Evolutionary conservation across 495 filamentous ascomycete genomes (phyloP), one percentile per base, ranked within the genome.

Genomic region (Elaphomyces granulatus): DNA sequence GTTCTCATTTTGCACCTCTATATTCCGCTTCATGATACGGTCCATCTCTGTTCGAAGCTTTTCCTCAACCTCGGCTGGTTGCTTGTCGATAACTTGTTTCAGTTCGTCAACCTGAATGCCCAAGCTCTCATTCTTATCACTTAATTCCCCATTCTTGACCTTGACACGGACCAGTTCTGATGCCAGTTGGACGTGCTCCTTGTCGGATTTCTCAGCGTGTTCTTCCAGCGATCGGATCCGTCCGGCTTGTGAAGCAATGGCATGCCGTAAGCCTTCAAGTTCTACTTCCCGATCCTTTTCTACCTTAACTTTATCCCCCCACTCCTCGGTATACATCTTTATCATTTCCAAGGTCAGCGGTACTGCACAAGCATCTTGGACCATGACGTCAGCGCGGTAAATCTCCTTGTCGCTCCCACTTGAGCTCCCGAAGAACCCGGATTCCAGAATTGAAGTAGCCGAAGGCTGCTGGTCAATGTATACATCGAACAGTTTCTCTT

Each of bases 381-480:
- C 84, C 44, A 99, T 67, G 45, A 85, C 71, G 53, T 99, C 92
- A 9, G 92, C 88, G 16, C 87, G 78, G 55, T 99, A 99, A 8
- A 96, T 69, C 47, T 94, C 90, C 57, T 94, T 95, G 52, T 99
- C 90, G 9, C 81, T 73, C 46, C 79, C 83, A 15, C 78, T 85
- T 15, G 83, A 82, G 58, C 80, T 87, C 32, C 90, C 90, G 51
- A 99, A 99, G 68, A 99, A 99, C 20, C 90, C 90, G 34, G 84
- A 90, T 56, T 99, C 90, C 19, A 95, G 75, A 31, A 96, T 80
- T 4, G 83, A 92, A 21, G 72, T 79, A 14, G 85, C 74, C 1
- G 86, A 87, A 0, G 90, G 90, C 6, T 83, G 74, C 48, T 86
- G 78, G 57, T 99, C 90, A 40, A 96, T 93, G 53, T 99, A 99